A percentile compares a stretch with the other conserved stretches of the same genome.
These are phyloP conservation scores for Botryosphaeria dothidea DNA, from an alignment of 2,329 filamentous ascomycete species.

Conservation along the genomic window DNA sequence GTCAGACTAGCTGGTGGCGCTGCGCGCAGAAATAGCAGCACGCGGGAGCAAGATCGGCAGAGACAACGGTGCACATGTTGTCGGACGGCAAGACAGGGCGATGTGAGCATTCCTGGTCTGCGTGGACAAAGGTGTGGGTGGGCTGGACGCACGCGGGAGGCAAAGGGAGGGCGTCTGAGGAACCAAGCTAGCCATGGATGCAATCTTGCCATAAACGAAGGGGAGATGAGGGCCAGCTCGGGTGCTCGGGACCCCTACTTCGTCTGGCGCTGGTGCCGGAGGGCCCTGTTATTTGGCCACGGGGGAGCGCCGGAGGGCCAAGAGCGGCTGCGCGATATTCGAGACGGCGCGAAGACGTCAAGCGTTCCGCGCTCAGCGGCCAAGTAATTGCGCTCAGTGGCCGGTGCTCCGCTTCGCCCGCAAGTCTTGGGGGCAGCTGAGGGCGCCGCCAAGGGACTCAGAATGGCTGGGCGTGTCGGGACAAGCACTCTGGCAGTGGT, in stretches of 20 bases:
- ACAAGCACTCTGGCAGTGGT: conserved; percentile 17
- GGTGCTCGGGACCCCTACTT: neutral
- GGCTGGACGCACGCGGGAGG: conserved; percentile 8
- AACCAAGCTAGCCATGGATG: neutral
- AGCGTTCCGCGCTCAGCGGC: conserved; percentile 17
- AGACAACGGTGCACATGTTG: neutral
- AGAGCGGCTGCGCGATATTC: conserved; percentile 18
- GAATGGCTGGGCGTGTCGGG: conserved; percentile 15
- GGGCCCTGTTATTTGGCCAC: conserved; percentile 12
- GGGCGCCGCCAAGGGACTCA: conserved; percentile 11
- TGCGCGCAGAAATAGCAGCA: neutral
- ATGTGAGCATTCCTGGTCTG: neutral
- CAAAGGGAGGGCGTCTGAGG: neutral
- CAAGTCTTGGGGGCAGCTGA: neutral
- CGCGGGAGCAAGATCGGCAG: neutral
- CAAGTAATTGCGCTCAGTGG: conserved; percentile 20
- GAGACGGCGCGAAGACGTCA: conserved; percentile 11
- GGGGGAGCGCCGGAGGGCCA: conserved; percentile 4
- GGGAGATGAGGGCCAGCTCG: conserved; percentile 11
- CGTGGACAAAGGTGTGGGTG: neutral
- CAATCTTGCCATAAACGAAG: conserved; percentile 16
- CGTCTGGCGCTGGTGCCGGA: neutral
- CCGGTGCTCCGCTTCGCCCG: conserved; percentile 18
- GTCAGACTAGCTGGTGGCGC: neutral
- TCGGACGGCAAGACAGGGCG: conserved; percentile 7